Percentiles rank a stretch among this genome's conserved stretches.
phyloP scores from a whole-genome alignment of 192 early-diverging fungal genomes.

The Paraglomus brasilianum region DNA sequence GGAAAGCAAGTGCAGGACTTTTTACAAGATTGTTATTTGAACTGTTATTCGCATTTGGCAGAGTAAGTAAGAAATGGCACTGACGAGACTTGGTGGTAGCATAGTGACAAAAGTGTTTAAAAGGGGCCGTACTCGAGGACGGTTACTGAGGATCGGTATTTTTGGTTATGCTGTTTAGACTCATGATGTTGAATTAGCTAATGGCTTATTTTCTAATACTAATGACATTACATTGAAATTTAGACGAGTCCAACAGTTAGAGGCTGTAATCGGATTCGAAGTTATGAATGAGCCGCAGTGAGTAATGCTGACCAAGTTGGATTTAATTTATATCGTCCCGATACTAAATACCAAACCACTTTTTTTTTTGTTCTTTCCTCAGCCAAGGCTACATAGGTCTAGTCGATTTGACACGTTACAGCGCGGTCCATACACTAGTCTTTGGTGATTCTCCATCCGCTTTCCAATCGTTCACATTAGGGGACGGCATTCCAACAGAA shows the following conservation, averaged over 20 bases:
- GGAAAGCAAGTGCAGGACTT: slow-evolving; percentile 67
- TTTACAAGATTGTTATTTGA: slow-evolving; percentile 65
- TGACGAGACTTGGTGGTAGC: neutral
- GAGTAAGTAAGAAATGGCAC: slow-evolving; percentile 36
- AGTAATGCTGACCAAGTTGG: slow-evolving; percentile 18
- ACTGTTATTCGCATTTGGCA: slow-evolving; percentile 69
- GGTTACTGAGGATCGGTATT: neutral
- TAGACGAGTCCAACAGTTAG: slow-evolving; percentile 62
- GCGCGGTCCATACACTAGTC: slow-evolving; percentile 63
- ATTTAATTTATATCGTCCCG: neutral
- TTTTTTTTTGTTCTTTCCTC: slow-evolving; percentile 7
- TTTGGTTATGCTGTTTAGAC: slow-evolving; percentile 15
- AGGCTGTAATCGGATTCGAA: slow-evolving; percentile 75
- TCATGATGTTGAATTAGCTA: no score
- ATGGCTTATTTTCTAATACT: neutral
- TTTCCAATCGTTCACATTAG: slow-evolving; percentile 75
- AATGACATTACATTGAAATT: neutral
- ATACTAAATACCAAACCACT: slow-evolving; percentile 20
- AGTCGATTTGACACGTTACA: slow-evolving; percentile 53
- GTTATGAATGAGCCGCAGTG: slow-evolving; percentile 75
- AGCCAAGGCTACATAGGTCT: slow-evolving; percentile 77
- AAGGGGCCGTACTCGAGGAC: neutral
- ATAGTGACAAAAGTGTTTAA: neutral
- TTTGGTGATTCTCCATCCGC: slow-evolving; percentile 71
- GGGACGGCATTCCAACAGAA: slow-evolving; percentile 65